Percentiles rank a stretch among this genome's conserved stretches.
Conservation (phyloP, 208 protist genomes). For the Crithidia fasciculata region DNA sequence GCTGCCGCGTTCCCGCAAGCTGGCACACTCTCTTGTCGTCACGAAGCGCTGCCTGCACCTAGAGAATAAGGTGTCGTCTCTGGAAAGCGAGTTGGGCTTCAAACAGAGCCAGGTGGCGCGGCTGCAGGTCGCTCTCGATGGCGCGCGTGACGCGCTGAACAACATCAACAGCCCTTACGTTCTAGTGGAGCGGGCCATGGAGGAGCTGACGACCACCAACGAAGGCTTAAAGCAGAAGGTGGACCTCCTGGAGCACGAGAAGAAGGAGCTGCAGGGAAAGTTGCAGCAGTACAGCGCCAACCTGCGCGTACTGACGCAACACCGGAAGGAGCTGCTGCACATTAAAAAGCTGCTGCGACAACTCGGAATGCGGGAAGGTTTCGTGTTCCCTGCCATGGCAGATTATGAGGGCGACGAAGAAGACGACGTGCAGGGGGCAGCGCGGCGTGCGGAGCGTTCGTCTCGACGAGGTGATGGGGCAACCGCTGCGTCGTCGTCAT, state of each 20-base stretch:
- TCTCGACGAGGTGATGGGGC: no score
- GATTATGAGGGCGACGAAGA: slow-evolving; percentile 6
- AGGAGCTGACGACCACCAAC: slow-evolving; percentile 59
- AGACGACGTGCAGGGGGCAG: background rate
- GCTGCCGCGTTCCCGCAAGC: slow-evolving; percentile 77
- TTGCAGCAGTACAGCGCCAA: slow-evolving; percentile 62
- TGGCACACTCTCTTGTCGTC: slow-evolving; percentile 78
- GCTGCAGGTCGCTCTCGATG: slow-evolving; percentile 75
- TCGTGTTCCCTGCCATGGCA: slow-evolving; percentile 23
- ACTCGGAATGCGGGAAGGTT: slow-evolving; percentile 63
- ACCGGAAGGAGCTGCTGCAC: slow-evolving; percentile 77
- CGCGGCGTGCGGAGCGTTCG: no score
- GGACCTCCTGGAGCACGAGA: slow-evolving; percentile 54
- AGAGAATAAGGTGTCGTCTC: slow-evolving; percentile 67
- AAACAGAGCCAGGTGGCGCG: slow-evolving; percentile 76
- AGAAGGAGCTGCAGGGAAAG: slow-evolving; percentile 44
- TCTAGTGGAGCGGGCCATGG: slow-evolving; percentile 76
- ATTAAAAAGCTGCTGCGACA: slow-evolving; percentile 74
- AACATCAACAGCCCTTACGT: slow-evolving; percentile 88
- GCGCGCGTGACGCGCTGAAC: slow-evolving; percentile 79
- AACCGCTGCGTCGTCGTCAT: background rate
- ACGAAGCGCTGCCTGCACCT: slow-evolving; percentile 89
- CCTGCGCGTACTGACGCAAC: slow-evolving; percentile 66
- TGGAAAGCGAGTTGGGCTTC: slow-evolving; percentile 73
- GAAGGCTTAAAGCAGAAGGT: slow-evolving; percentile 61